Evolutionary conservation across 2,329 filamentous ascomycete species (phyloP), one percentile per base, ranked within the genome.

Genomic region (Nemania sp.): DNA sequence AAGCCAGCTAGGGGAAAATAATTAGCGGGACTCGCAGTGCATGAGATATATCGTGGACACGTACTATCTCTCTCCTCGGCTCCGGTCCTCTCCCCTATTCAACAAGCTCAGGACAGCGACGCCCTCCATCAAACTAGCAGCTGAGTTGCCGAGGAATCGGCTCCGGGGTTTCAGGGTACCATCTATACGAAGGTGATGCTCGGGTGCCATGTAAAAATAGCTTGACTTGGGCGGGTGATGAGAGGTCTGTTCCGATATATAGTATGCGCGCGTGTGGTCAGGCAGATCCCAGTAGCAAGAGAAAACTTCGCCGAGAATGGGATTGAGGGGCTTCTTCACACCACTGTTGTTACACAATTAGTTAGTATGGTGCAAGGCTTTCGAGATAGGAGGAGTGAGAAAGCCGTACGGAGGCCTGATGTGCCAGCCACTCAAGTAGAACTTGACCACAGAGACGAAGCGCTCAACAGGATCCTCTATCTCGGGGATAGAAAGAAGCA

Each of bases 171-270:
- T 97, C 62, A 99, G 78, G 3, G 91, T 96, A 17, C 94, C 94
- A 67, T 99, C 94, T 65, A 99, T 96, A 52, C 94, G 86, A 63
- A 99, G 96, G 68, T 95, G 78, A 68, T 97, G 91, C 49, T 96
- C 86, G 2, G 94, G 94, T 0, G 90, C 92, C 86, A 96, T 92
- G 76, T 96, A 99, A 73, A 99, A 99, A 77, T 99, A 99, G 74
- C 91, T 96, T 41, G 93, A 97, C 76, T 99, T 99, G 23, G 94
- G 94, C 26, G 94, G 94, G 69, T 99, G 94, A 71, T 99, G 94
- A 23, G 92, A 97, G 1, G 94, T 99, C 73, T 99, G 94, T 74
- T 99, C 94, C 42, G 93, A 86, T 64, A 99, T 91, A 75, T 99
- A 99, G 76, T 96, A 99, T 59, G 90, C 93, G 62, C 84, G 86